Percentiles rank a stretch among this genome's conserved stretches.
Evolutionary conservation across 2,329 filamentous ascomycete species (phyloP).

Genomic region (Monilinia aucupariae): DNA sequence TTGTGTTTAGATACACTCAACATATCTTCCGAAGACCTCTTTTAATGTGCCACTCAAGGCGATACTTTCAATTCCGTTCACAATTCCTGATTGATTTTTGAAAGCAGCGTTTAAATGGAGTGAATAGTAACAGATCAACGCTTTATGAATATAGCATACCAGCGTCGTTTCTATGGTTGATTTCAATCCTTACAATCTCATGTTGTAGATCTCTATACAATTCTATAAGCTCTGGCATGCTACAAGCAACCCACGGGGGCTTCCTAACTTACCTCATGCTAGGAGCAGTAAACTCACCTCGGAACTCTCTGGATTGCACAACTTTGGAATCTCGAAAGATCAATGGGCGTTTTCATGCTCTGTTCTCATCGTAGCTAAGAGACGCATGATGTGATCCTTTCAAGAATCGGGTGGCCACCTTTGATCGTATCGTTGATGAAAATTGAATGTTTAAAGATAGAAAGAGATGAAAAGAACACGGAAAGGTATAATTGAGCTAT

Average conservation of each 20-base stretch:
- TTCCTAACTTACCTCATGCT: neutral
- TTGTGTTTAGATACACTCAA: neutral
- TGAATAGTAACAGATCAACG: neutral
- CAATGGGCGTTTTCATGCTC: neutral
- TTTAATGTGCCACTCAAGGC: accelerated
- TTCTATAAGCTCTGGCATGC: neutral
- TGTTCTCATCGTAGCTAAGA: accelerated
- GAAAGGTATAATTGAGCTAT: neutral
- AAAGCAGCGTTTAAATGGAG: neutral
- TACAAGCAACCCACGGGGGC: neutral
- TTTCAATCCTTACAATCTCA: neutral
- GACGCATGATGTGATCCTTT: neutral
- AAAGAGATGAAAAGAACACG: neutral
- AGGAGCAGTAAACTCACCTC: neutral
- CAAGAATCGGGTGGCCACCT: too few relatives aligned
- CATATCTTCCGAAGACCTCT: accelerated
- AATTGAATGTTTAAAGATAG: neutral
- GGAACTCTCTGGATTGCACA: accelerated
- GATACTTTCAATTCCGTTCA: too few relatives aligned
- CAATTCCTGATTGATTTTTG: neutral
- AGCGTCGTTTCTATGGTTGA: neutral
- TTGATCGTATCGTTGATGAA: neutral
- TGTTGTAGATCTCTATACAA: neutral
- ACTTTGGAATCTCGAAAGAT: neutral
- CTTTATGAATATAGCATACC: neutral